Base-by-base conservation (phyloP, 192 early-diverging fungal species). In the Chytriomyces sp. region DNA sequence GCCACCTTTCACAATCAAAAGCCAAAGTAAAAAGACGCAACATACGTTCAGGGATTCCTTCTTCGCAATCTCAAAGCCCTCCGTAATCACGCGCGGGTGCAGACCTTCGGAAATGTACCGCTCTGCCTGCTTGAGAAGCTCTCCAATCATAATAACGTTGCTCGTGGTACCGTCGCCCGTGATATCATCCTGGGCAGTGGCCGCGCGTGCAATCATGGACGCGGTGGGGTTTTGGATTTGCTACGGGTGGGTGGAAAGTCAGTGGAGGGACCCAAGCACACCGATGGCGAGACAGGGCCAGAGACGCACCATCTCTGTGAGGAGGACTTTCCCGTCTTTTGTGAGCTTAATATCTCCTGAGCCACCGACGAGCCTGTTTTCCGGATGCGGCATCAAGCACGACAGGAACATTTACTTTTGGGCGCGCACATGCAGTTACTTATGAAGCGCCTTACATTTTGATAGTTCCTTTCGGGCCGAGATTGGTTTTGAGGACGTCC, bases 151-250 rank as follows among this genome's bases (percentile, higher is more conserved):
- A 54, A 99, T 84, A 8, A 99, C 96, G 73, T 98, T 93, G 12
- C 94, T 94, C 3, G 98, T 99, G 25, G 98, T 99, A 56, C 98
- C 98, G 70, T 99, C 98, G 49, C 98, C 98, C 32, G 96, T 98
- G 40, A 98, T 91, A 73, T 99, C 98, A 83, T 99, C 98, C 82
- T 99, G 98, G 31, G 96, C 96, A 26, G 95, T 98, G 1, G 98
- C 95, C n/a, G 98, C 93, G 19, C 95, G 88, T 28, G 98, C 98
- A 79, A 99, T 98, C 98, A 99, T 99, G 64, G 93, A 92, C 28
- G 98, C 98, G 3, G 96, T 97, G 5, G 98, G 98, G 81, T 99
- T 95, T 91, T 97, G 96, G 81, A 99, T 99, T 96, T 99, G 98
- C 94, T 94, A 19, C 6, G 36, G 12, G 39, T 19, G 25, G 8